These are phyloP conservation scores for Saccharomycopsis hybrid DNA, from an alignment of 1,139 yeast species.

Conservation along the genomic window DNA sequence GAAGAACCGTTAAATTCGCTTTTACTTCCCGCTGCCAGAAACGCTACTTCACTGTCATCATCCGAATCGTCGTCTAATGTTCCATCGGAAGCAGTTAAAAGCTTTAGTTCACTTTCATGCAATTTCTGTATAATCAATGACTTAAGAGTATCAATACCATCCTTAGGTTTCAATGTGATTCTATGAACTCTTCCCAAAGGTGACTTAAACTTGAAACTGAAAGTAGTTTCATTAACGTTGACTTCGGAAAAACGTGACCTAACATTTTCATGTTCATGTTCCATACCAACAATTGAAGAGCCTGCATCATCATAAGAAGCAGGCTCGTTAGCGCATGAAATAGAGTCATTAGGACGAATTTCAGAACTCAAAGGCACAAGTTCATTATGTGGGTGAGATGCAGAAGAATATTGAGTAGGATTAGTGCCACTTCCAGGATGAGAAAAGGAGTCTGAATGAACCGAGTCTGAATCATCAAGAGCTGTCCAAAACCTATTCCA, in stretches of 20 bases:
- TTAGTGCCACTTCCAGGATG: slow-evolving; percentile 22
- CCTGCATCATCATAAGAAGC: slow-evolving; percentile 5
- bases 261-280: not conserved
- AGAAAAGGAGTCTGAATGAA: slow-evolving; percentile 38
- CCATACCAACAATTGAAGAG: slow-evolving; percentile 11
- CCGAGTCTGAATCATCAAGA: slow-evolving; percentile 56
- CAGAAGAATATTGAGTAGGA: slow-evolving; percentile 9
- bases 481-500: slow-evolving; percentile 88
- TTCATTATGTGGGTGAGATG: slow-evolving; percentile 41
- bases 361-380: slow-evolving; percentile 40
- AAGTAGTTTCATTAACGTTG: slow-evolving; percentile 31
- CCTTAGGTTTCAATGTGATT: slow-evolving; percentile 42
- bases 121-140: slow-evolving; percentile 41
- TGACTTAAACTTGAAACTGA: slow-evolving; percentile 70
- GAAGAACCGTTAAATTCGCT: slow-evolving; percentile 22
- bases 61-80: slow-evolving; percentile 11
- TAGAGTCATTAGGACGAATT: slow-evolving; percentile 63
- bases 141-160: slow-evolving; percentile 42
- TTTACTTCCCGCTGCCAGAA: not conserved
- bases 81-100: slow-evolving; percentile 34
- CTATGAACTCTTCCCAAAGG: slow-evolving; percentile 73
- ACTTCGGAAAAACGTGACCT: not conserved
- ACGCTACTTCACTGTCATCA: slow-evolving; percentile 15
- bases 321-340: slow-evolving; percentile 45
- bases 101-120: slow-evolving; percentile 34